These are phyloP conservation scores for Caryopteris hybrid DNA, from an alignment of 305 asterid species.

Conservation along the genomic window DNA sequence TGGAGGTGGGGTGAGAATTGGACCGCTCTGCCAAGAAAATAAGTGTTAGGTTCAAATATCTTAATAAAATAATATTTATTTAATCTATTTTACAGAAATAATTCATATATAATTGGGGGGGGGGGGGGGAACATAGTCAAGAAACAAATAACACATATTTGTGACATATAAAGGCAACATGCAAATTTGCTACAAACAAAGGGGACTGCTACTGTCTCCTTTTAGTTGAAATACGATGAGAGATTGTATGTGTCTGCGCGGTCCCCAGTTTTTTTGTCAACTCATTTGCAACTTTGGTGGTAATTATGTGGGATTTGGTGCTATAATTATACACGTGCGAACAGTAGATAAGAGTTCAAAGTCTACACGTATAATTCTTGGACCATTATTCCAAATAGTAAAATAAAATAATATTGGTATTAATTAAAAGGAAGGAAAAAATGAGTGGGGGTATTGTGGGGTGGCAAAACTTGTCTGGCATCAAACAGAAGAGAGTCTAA, in stretches of 20 bases:
- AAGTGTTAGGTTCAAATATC: no score
- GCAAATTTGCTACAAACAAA: conserved; percentile 11
- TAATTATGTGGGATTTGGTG: neutral
- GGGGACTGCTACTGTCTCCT: neutral
- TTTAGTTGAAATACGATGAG: neutral
- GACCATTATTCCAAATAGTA: neutral
- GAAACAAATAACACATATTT: neutral
- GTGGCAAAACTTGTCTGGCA: conserved; percentile 32
- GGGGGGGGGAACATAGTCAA: no score
- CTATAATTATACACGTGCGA: conserved; percentile 20
- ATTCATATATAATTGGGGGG: no score
- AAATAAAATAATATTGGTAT: conserved; percentile 1
- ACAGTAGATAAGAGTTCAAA: neutral
- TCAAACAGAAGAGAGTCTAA: no score
- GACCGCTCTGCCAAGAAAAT: no score
- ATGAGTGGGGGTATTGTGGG: conserved; percentile 27
- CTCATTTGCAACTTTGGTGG: conserved; percentile 7
- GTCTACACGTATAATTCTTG: conserved; percentile 11
- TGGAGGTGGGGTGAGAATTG: no score
- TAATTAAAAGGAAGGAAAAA: neutral
- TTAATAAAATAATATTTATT: no score
- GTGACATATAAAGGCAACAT: neutral
- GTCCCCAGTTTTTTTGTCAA: no score
- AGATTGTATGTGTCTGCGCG: neutral
- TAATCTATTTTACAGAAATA: no score